Conservation (phyloP, 805 yeast genomes). For the Yarrowia bubula region DNA sequence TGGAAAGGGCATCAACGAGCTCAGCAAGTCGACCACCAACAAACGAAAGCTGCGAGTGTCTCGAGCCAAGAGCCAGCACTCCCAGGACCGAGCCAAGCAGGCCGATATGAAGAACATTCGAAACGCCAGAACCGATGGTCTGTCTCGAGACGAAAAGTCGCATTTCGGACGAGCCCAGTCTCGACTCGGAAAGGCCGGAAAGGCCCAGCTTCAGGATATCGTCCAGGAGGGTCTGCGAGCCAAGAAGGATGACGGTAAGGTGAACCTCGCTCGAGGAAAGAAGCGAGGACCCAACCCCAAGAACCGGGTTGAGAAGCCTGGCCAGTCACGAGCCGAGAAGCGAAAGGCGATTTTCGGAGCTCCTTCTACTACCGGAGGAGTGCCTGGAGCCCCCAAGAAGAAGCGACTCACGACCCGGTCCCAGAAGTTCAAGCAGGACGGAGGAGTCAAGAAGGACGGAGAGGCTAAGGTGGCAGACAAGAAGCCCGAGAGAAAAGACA, state of each 20-base stretch:
- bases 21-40: slow-evolving; percentile 31
- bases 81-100: slow-evolving; percentile 32
- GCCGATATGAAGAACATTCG: slow-evolving; percentile 31
- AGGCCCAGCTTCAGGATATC: slow-evolving; percentile 54
- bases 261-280: slow-evolving; percentile 33
- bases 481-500: not conserved
- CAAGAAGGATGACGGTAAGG: slow-evolving; percentile 51
- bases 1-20: slow-evolving; percentile 53
- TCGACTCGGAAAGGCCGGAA: slow-evolving; percentile 76
- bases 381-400: slow-evolving; percentile 3
- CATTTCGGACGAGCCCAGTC: slow-evolving; percentile 75
- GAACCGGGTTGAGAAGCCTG: slow-evolving; percentile 39
- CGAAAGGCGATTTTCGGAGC: slow-evolving; percentile 15
- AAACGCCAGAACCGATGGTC: slow-evolving; percentile 37
- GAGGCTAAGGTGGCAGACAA: not conserved
- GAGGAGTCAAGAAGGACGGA: slow-evolving; percentile 11
- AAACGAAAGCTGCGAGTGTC: slow-evolving; percentile 64
- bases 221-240: slow-evolving; percentile 76
- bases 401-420: slow-evolving; percentile 22
- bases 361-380: not conserved
- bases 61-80: slow-evolving; percentile 28
- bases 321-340: slow-evolving; percentile 21
- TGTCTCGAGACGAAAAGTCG: slow-evolving; percentile 69
- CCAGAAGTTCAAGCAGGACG: slow-evolving; percentile 23
- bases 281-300: slow-evolving; percentile 34